These are phyloP conservation scores for Didymella exigua DNA, from an alignment of 2,329 filamentous ascomycete species.

Conservation along the genomic window DNA sequence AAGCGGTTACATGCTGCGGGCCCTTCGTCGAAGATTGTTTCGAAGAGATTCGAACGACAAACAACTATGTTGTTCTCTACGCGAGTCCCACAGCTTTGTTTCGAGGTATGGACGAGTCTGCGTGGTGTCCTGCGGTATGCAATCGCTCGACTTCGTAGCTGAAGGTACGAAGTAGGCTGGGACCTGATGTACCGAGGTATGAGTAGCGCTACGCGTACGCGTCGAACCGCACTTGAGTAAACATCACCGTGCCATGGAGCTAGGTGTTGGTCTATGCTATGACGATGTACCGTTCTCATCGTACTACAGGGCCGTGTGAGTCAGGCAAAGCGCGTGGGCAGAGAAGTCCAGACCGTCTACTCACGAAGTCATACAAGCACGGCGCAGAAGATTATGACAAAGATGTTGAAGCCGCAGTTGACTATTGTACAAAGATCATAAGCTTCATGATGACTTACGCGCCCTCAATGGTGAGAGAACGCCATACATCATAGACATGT, in stretches of 20 bases:
- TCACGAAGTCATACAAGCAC: not conserved
- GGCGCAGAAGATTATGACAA: conserved; percentile 19
- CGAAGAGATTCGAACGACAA: too few species aligned
- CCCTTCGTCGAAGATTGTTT: too few species aligned
- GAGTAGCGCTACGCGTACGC: conserved; percentile 29
- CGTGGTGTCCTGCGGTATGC: not conserved
- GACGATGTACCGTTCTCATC: not conserved
- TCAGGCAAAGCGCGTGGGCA: not conserved
- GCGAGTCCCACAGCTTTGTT: too few species aligned
- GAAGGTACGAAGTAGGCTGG: conserved; percentile 16
- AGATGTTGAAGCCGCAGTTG: conserved; percentile 43
- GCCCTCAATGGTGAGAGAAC: conserved; percentile 31
- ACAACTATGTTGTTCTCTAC: too few species aligned
- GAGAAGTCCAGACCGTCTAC: not conserved
- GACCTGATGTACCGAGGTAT: conserved; percentile 30
- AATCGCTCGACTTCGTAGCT: not conserved
- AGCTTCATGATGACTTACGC: conserved; percentile 44
- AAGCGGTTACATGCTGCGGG: not conserved
- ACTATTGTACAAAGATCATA: conserved; percentile 48
- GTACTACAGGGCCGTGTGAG: not conserved
- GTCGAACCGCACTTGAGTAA: not conserved
- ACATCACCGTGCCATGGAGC: not conserved
- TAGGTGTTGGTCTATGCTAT: not conserved
- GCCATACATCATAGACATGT: conserved; percentile 42
- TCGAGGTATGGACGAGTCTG: not conserved